Evolutionary conservation across 2,329 filamentous ascomycete genomes (phyloP).

Genomic region (Myriangium duriaei): DNA sequence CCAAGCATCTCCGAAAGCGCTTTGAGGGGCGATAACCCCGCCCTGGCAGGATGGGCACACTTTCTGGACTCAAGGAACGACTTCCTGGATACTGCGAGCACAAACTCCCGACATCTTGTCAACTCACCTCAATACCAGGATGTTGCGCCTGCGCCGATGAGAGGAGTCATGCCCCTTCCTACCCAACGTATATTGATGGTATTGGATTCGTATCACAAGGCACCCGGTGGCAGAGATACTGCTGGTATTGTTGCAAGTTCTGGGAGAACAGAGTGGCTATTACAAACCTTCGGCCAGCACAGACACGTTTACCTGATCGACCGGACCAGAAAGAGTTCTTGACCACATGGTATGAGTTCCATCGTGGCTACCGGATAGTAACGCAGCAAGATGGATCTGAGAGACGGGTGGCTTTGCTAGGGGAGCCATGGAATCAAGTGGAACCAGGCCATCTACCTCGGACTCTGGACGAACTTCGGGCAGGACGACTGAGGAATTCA

Average conservation of each 20-base stretch:
- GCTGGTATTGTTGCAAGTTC: constrained; percentile 41
- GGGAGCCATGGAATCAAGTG: constrained; percentile 36
- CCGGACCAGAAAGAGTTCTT: constrained; percentile 37
- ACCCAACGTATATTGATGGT: constrained; percentile 37
- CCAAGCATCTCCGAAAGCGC: too few species aligned
- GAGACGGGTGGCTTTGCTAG: constrained; percentile 32
- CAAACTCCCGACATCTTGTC: constrained; percentile 21
- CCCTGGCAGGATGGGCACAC: constrained; percentile 20
- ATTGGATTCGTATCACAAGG: constrained; percentile 37
- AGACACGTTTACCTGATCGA: constrained; percentile 34
- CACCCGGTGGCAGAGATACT: constrained; percentile 38
- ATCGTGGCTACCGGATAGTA: constrained; percentile 33
- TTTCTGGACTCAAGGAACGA: constrained; percentile 16
- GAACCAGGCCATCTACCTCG: constrained; percentile 35
- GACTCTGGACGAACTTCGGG: constrained; percentile 33
- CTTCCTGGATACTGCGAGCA: constrained; percentile 19
- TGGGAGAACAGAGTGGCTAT: constrained; percentile 34
- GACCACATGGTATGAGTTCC: constrained; percentile 37
- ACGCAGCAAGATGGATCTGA: constrained; percentile 30
- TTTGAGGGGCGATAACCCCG: too few species aligned
- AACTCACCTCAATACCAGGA: constrained; percentile 18
- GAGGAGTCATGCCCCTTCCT: constrained; percentile 29
- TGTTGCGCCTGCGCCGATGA: constrained; percentile 23
- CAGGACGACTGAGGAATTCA: constrained; percentile 19
- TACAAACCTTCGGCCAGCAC: constrained; percentile 29